Base-by-base conservation (phyloP, 2,329 filamentous ascomycete species). In the Alternaria consortialis region DNA sequence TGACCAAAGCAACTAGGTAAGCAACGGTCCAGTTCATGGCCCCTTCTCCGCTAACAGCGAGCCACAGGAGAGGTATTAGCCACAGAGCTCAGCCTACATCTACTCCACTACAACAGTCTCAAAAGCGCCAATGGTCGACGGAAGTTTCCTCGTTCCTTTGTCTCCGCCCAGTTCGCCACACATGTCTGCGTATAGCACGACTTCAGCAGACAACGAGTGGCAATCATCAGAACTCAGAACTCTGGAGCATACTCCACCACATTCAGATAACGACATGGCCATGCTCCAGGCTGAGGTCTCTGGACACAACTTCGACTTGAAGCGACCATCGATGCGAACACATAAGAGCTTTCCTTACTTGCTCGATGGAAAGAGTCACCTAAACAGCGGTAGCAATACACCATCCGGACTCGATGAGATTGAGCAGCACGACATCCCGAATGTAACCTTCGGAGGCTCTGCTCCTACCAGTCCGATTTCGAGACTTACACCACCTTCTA, bases 121-220 rank as follows among this genome's bases (percentile, higher is more conserved):
- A 58, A 72, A 76, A 74, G 71, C 67, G 68, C 75, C 72, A 80
- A 80, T 80, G 78, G 74, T 82, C 74, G 76, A 80, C 76, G 79
- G 78, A 77, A 80, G 75, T 73, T 77, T 79, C 68, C 77, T 80
- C 73, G 79, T 81, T 74, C 81, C 80, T 69, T 73, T 83, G 69
- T 84, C 82, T 74, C 82, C 82, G 68, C 82, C 82, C 62, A 82
- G 74, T 65, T 84, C 82, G 74, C 82, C 82, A 75, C 82, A 79
- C 74, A 83, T 83, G 81, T 83, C 80, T 80, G 80, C 77, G 71
- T 81, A 80, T 69, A 75, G 77, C 73, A 74, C 77, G 63, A 80
- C 79, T 67, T 70, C 75, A 64, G 72, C 74, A 74, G 78, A 82
- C 53, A 78, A 79, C 73, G 77, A 80, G 68, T 82, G 80, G 80